A percentile compares a stretch with the other conserved stretches of the same genome.
phyloP scores from a whole-genome alignment of 2,329 filamentous ascomycete species.

The Nemania sp. region DNA sequence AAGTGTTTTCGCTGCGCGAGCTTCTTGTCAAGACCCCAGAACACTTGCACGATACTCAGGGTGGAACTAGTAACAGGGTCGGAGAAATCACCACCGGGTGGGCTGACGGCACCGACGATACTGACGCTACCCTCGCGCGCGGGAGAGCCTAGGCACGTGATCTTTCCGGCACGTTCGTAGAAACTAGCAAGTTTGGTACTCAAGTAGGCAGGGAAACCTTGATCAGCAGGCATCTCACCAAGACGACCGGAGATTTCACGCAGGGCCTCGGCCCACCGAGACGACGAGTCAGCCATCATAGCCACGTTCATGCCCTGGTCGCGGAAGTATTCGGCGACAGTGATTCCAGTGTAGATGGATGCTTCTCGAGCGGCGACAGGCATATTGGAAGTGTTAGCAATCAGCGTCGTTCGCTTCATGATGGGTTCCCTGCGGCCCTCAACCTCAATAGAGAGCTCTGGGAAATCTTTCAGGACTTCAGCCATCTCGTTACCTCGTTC shows the following conservation, averaged over 20 bases:
- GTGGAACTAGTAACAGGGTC: conserved; percentile 95
- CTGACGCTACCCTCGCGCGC: conserved; percentile 90
- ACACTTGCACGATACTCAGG: conserved; percentile 96
- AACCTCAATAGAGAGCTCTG: conserved; percentile 92
- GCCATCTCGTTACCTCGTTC: conserved; percentile 99
- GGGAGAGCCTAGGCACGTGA: conserved; percentile 83
- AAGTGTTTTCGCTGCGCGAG: conserved; percentile 99
- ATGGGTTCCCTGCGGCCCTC: conserved; percentile 96
- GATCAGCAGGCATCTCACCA: conserved; percentile 99
- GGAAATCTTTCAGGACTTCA: conserved; percentile 99
- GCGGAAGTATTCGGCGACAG: conserved; percentile 93
- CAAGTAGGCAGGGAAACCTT: conserved; percentile 98
- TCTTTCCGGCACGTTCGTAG: conserved; percentile 96
- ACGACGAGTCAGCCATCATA: conserved; percentile 99
- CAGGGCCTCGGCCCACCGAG: conserved; percentile 96
- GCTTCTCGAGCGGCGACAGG: conserved; percentile 97
- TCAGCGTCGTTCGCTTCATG: conserved; percentile 99
- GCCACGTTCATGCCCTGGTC: conserved; percentile 97
- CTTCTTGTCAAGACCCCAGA: conserved; percentile 99
- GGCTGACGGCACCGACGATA: conserved; percentile 96
- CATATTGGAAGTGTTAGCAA: conserved; percentile 99
- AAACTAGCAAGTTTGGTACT: conserved; percentile 97
- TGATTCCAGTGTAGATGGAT: conserved; percentile 97
- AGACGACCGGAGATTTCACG: conserved; percentile 98
- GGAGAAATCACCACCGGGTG: conserved; percentile 98